Evolutionary conservation across 2,329 filamentous ascomycete species (phyloP).

Genomic region (Podosphaera fusca): DNA sequence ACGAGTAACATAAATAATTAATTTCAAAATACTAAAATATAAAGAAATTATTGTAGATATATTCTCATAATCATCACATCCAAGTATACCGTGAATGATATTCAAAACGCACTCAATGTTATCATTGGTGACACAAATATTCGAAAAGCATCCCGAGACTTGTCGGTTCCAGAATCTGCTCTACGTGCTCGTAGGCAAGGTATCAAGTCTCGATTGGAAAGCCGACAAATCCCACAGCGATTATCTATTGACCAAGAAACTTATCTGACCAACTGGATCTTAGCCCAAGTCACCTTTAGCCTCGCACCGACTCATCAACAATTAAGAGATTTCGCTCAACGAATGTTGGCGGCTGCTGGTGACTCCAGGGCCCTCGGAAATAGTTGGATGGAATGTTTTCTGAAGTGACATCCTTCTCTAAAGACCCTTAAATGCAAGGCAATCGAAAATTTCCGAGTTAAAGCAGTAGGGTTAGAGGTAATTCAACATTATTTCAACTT

Average conservation of each 20-base stretch:
- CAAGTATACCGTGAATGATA: background rate
- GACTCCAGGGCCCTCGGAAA: conserved; percentile 1
- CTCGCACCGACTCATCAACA: conserved; percentile 1
- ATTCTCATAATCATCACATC: too few relatives aligned
- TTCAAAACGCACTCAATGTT: background rate
- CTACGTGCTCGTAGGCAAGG: background rate
- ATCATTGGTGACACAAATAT: background rate
- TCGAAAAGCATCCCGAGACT: background rate
- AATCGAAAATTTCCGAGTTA: background rate
- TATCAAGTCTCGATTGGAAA: background rate
- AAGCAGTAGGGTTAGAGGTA: too few relatives aligned
- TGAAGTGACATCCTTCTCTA: conserved; percentile 1
- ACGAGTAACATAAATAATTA: too few relatives aligned
- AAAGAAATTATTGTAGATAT: too few relatives aligned
- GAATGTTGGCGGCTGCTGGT: background rate
- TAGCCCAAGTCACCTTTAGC: background rate
- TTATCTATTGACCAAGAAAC: background rate
- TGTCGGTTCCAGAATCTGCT: background rate
- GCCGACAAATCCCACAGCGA: background rate
- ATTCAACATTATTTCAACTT: too few relatives aligned
- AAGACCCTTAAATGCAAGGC: background rate
- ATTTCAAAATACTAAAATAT: too few relatives aligned
- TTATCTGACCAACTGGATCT: background rate
- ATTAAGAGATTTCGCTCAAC: conserved; percentile 1
- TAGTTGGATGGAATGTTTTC: background rate